phyloP scores from a whole-genome alignment of 257 asterid genomes.

The Linaria vulgaris region DNA sequence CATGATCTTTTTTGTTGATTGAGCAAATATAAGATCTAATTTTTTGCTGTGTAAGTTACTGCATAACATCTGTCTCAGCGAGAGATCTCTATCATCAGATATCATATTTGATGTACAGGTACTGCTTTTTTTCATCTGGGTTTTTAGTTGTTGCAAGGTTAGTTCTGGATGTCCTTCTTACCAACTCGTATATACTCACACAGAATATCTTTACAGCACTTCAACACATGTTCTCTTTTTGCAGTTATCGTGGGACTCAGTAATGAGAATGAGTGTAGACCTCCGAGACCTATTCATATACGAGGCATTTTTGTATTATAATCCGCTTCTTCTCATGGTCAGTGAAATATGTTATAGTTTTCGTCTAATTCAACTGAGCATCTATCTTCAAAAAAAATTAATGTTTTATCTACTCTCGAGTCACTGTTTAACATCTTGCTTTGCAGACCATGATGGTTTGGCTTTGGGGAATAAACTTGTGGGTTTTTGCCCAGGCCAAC shows the following conservation, averaged over 20 bases:
- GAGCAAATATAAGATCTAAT: constrained; percentile 2
- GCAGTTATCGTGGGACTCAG: constrained; percentile 68
- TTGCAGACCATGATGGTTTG: constrained; percentile 95
- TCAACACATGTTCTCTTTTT: background rate
- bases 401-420: background rate
- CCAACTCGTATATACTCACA: constrained; percentile 17
- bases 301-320: constrained; percentile 97
- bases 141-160: constrained; percentile 87
- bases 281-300: constrained; percentile 86
- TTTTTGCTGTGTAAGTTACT: background rate
- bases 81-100: constrained; percentile 2
- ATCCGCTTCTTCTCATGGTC: constrained; percentile 96
- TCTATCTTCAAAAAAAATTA: constrained; percentile 1
- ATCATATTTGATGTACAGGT: constrained; percentile 53
- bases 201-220: constrained; percentile 2
- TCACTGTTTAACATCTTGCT: constrained; percentile 12
- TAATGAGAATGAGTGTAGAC: constrained; percentile 96
- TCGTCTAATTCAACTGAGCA: constrained; percentile 7
- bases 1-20: constrained; percentile 4
- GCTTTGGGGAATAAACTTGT: constrained; percentile 96
- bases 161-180: constrained; percentile 29
- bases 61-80: constrained; percentile 4
- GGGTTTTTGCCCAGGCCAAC: constrained; percentile 84
- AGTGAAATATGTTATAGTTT: constrained; percentile 39
- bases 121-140: constrained; percentile 81